Base-by-base conservation (phyloP, 2,329 filamentous ascomycete species). In the Verticillium zaregamsianum region DNA sequence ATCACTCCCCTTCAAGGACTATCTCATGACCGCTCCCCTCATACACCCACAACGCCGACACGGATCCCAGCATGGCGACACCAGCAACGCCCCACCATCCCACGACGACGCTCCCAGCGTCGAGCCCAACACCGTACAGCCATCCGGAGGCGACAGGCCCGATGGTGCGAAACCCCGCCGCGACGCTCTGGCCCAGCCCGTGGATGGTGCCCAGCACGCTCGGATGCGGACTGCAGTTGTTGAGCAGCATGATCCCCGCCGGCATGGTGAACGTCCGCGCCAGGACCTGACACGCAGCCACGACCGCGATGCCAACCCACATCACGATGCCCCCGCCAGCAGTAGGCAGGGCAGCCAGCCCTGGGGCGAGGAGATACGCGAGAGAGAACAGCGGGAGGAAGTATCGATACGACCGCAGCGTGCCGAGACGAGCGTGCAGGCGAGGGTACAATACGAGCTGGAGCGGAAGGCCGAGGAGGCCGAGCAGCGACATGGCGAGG, bases 381-480 rank as follows among this genome's bases (percentile, higher is more conserved):
- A 89, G 61, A 0, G 89, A 86, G 62, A 91, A 92, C 9, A 91
- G 79, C 9, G 85, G 79, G 1, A 91, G 77, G 60, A 89, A 90
- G 63, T 79, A 80, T 25, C 85, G 81, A 74, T 90, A 91, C n/a
- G 84, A 87, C 3, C 80, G 80, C 65, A 92, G 77, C 0, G 89
- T 89, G 17, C 89, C 90, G 11, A 90, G 82, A 3, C 82, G 81
- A 1, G 80, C 80, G 67, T 90, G 88, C 3, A 90, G 77, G 49
- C 79, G 78, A 0, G 89, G 89, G 70, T 92, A 92, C 9, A 90
- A 73, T 59, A 89, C 80, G 25, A 92, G 82, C 71, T 92, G 90
- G 3, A 92, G 78, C 0, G 85, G 76, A 64, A 92, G 87, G 28
- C 89, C 90, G 55, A 91, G 80, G 55, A 89, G 75, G 9, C 90